phyloP scores from a whole-genome alignment of 208 protist species.

The Naegleria gruberi region DNA sequence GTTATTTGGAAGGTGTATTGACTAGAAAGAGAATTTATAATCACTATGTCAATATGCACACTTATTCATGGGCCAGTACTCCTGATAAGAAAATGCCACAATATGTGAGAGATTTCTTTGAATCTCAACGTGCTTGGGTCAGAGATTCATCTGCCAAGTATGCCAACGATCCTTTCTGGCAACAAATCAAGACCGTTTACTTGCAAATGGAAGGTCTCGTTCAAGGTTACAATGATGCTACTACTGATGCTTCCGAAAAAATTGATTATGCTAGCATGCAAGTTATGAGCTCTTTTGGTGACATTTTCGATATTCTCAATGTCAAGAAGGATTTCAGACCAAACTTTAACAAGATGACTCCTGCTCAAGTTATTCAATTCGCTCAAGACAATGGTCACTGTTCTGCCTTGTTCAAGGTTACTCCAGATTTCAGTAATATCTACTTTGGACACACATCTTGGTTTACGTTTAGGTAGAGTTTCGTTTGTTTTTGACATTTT shows the following conservation, averaged over 20 bases:
- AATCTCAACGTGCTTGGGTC: not conserved
- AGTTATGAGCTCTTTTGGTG: conserved; percentile 26
- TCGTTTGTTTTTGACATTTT: too few species aligned
- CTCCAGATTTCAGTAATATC: conserved; percentile 34
- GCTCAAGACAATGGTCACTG: conserved; percentile 31
- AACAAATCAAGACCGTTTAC: conserved; percentile 27
- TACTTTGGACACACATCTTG: conserved; percentile 32
- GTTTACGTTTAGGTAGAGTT: too few species aligned
- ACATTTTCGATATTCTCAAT: conserved; percentile 33
- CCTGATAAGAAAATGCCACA: not conserved
- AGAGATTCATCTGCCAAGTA: not conserved
- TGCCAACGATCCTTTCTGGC: conserved; percentile 24
- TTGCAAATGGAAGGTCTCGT: conserved; percentile 37
- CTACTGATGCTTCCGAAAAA: not conserved
- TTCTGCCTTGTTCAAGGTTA: conserved; percentile 41
- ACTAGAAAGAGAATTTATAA: not conserved
- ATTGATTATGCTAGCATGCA: conserved; percentile 9
- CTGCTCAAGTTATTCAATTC: not conserved
- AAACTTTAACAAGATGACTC: conserved; percentile 28
- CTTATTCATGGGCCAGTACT: not conserved
- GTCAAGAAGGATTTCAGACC: conserved; percentile 1
- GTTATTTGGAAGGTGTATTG: conserved; percentile 15
- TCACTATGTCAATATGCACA: not conserved
- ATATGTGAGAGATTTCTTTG: conserved; percentile 7
- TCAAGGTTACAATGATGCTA: conserved; percentile 23